Evolutionary conservation across 495 filamentous ascomycete genomes (phyloP), one percentile per base, ranked within the genome.

Genomic region (Daldinia vernicosa): DNA sequence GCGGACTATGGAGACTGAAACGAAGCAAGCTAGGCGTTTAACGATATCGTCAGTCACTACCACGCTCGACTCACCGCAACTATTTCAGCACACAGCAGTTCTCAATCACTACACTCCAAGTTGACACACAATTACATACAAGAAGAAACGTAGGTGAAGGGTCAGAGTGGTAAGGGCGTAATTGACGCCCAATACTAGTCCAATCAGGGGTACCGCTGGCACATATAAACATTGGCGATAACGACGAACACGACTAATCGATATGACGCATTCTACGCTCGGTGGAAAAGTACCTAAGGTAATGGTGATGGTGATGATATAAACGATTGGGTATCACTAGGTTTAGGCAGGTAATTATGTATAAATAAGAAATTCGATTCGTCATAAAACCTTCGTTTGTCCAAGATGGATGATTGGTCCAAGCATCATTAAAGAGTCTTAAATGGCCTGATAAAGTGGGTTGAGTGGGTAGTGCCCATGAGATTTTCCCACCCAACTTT

Each of bases 401-500:
- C 50, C 26, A 52, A 14, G 50, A 52, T 52, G 3, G 3, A n/a
- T 28, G 0, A 52, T 28, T 52, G 50, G 50, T 52, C 50, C 26
- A 12, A 52, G 50, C 47, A 51, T 26, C 47, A 27, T 17, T 43
- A n/a, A 5, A 6, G 39, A 43, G 6, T 11, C 12, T 57, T 55
- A 55, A 56, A 30, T 37, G 30, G 30, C 17, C 37, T 57, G 9
- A 53, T 53, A 53, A 53, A 53, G 50, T 53, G 50, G 50, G 50
- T 14, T 12, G 30, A 15, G 54, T 57, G 33, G 54, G 54, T 4
- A 57, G 24, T 40, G 15, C 32, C 54, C 33, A 32, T 57, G 54
- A 57, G 3, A 7, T 7, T 40, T n/a, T 37, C 22, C 19, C 12
- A 26, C 54, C 33, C 27, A 57, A 11, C n/a, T 37, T 35, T 37